These are phyloP conservation scores for Wickerhamiella kurtzmanii DNA, from an alignment of 805 yeast genomes.

Conservation along the genomic window DNA sequence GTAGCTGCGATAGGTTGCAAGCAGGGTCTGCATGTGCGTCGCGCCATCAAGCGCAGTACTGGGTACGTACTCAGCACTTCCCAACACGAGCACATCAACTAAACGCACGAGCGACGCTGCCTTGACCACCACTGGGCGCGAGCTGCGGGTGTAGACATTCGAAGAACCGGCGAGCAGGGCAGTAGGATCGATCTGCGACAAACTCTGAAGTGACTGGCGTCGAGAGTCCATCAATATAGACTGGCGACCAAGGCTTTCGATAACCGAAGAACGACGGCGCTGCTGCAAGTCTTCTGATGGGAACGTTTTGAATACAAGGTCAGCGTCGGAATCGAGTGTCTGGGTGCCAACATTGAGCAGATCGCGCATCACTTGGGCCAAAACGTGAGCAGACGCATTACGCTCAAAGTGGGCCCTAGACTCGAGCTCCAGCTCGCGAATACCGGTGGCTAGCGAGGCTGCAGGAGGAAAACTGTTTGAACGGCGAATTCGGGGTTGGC, in stretches of 20 bases:
- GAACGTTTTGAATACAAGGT: conserved; percentile 46
- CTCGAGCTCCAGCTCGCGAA: conserved; percentile 32
- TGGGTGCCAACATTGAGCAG: conserved; percentile 48
- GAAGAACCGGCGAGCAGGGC: conserved; percentile 19
- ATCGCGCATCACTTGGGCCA: conserved; percentile 47
- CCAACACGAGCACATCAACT: conserved; percentile 66
- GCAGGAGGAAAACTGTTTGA: conserved; percentile 29
- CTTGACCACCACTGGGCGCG: conserved; percentile 36
- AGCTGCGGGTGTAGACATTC: not conserved
- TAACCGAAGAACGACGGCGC: conserved; percentile 30
- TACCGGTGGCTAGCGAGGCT: conserved; percentile 31
- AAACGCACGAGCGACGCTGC: conserved; percentile 65
- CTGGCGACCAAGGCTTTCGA: conserved; percentile 33
- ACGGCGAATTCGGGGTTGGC: conserved; percentile 13
- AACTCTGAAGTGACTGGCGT: conserved; percentile 9
- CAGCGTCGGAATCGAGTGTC: conserved; percentile 41
- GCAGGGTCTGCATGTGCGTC: conserved; percentile 50
- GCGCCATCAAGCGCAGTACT: conserved; percentile 34
- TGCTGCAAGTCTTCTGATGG: conserved; percentile 23
- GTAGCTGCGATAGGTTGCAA: conserved; percentile 56
- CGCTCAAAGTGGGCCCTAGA: conserved; percentile 26
- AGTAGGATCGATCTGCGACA: conserved; percentile 10
- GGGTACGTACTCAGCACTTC: conserved; percentile 43
- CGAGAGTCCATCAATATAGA: conserved; percentile 4
- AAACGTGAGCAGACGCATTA: conserved; percentile 30